phyloP scores from a whole-genome alignment of 1,139 yeast species.

The Saccharomyces pastorianus region DNA sequence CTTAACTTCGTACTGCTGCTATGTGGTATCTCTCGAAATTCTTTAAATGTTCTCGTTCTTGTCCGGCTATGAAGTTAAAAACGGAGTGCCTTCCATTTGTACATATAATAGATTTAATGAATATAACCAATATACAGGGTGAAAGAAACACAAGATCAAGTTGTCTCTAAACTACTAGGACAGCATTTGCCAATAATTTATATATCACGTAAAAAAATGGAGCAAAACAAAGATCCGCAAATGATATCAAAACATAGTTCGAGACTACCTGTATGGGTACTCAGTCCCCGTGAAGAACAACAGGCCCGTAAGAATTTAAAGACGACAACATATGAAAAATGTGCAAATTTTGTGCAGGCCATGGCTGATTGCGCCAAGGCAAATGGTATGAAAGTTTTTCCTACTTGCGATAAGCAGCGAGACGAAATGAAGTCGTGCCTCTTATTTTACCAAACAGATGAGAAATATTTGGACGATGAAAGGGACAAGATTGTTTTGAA shows the following conservation, averaged over 20 bases:
- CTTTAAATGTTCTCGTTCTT: not conserved
- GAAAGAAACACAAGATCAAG: too few species aligned
- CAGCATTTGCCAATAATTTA: too few species aligned
- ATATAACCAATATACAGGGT: too few species aligned
- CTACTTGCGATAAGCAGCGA: slow-evolving; percentile 48
- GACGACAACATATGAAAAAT: slow-evolving; percentile 58
- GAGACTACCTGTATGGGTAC: slow-evolving; percentile 68
- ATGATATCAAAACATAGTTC: slow-evolving; percentile 19
- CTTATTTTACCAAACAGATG: slow-evolving; percentile 49
- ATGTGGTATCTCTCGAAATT: not conserved
- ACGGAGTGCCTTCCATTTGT: not conserved
- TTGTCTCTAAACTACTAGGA: too few species aligned
- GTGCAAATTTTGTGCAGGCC: slow-evolving; percentile 58
- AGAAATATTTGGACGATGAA: slow-evolving; percentile 62
- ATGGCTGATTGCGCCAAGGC: slow-evolving; percentile 47
- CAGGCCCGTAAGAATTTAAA: slow-evolving; percentile 73
- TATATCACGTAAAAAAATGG: not conserved
- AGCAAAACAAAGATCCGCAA: not conserved
- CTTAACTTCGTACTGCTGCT: not conserved
- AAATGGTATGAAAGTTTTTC: slow-evolving; percentile 48
- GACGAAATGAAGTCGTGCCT: slow-evolving; percentile 68
- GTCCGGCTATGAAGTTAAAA: not conserved
- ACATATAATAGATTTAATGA: not conserved
- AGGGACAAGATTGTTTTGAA: slow-evolving; percentile 55
- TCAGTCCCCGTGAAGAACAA: slow-evolving; percentile 81